Conservation (phyloP, 192 early-diverging fungal genomes). For the Jimgerdemannia lactiflua region DNA sequence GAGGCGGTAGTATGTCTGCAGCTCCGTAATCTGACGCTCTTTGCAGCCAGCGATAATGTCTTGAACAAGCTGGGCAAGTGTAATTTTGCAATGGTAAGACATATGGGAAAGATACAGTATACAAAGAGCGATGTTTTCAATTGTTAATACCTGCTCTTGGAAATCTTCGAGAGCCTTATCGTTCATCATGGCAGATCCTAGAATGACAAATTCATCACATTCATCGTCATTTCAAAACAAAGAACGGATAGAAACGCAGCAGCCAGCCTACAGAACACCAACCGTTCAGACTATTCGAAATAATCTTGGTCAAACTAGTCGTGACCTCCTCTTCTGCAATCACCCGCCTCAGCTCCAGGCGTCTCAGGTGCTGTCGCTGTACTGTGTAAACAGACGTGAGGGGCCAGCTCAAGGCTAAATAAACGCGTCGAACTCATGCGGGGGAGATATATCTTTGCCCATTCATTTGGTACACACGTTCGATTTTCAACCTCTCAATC, state of each 20-base stretch:
- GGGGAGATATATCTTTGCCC: neutral
- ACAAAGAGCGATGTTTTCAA: neutral
- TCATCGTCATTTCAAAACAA: too few species aligned
- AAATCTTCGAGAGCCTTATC: neutral
- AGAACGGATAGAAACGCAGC: too few species aligned
- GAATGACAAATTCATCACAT: neutral
- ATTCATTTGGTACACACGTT: neutral
- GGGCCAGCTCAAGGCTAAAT: too few species aligned
- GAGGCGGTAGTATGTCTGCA: conserved; percentile 20
- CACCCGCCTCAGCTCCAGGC: neutral
- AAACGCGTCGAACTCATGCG: neutral
- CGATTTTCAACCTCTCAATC: neutral
- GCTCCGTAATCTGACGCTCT: neutral
- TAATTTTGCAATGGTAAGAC: neutral
- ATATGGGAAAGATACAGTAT: neutral
- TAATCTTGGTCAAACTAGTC: neutral
- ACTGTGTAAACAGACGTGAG: neutral
- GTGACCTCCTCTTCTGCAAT: neutral
- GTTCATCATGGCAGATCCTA: neutral
- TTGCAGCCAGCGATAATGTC: conserved; percentile 5
- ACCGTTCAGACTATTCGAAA: neutral
- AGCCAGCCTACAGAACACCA: neutral
- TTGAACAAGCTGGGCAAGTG: neutral
- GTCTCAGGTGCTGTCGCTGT: neutral
- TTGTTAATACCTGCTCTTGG: neutral